phyloP scores from a whole-genome alignment of 2,329 filamentous ascomycete genomes.

The Microcyclospora pomicola region DNA sequence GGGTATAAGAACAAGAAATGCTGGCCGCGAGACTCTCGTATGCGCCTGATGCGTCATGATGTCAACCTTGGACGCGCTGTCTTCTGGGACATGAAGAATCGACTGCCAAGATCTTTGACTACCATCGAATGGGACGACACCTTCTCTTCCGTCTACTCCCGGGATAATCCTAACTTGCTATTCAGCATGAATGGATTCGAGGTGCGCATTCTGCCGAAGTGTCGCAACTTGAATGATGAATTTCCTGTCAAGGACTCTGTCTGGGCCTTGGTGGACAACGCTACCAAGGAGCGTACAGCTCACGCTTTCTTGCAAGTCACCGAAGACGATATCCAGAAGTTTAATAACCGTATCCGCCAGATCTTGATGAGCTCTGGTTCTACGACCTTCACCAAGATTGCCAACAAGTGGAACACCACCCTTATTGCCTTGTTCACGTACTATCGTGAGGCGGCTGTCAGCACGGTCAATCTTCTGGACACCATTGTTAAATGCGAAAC shows the following conservation, averaged over 20 bases:
- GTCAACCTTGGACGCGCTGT: slow-evolving; percentile 94
- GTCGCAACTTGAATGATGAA: slow-evolving; percentile 86
- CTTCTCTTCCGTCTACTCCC: slow-evolving; percentile 93
- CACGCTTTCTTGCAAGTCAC: slow-evolving; percentile 97
- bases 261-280: slow-evolving; percentile 93
- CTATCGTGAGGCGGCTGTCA: slow-evolving; percentile 93
- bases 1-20: slow-evolving; percentile 99
- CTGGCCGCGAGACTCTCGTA: slow-evolving; percentile 93
- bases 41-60: slow-evolving; percentile 97
- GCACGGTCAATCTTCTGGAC: slow-evolving; percentile 83
- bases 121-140: slow-evolving; percentile 99
- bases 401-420: slow-evolving; percentile 99
- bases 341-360: slow-evolving; percentile 96
- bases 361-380: slow-evolving; percentile 99
- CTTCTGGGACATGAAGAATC: slow-evolving; percentile 98
- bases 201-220: slow-evolving; percentile 90
- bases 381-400: slow-evolving; percentile 98
- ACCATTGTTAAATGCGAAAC: slow-evolving; percentile 99
- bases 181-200: slow-evolving; percentile 99
- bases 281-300: slow-evolving; percentile 89
- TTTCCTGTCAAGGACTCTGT: slow-evolving; percentile 97
- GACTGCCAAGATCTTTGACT: slow-evolving; percentile 82
- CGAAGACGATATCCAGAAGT: slow-evolving; percentile 94
- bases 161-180: slow-evolving; percentile 90
- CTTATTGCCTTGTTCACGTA: slow-evolving; percentile 96